Percentiles rank a stretch among this genome's conserved stretches.
phyloP scores from a whole-genome alignment of 805 yeast genomes.

The Lachancea thermotolerans region DNA sequence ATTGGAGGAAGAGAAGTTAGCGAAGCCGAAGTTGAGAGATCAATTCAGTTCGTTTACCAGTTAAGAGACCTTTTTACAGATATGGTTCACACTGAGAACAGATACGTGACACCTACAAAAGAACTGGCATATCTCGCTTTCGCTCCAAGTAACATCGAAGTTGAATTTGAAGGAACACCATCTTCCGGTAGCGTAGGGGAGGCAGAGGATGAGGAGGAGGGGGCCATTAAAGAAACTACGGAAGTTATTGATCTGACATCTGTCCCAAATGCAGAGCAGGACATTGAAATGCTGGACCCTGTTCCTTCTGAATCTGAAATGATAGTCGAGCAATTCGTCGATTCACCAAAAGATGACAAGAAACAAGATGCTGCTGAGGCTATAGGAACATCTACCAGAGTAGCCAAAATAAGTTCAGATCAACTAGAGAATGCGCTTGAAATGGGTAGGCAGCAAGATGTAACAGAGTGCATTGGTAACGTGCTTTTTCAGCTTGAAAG shows the following conservation, averaged over 20 bases:
- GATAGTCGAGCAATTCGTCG: background rate
- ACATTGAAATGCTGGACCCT: background rate
- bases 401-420: slow-evolving; percentile 39
- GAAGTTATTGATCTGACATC: slow-evolving; percentile 6
- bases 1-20: slow-evolving; percentile 85
- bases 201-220: background rate
- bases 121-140: slow-evolving; percentile 87
- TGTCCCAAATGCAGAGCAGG: background rate
- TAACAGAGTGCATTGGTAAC: slow-evolving; percentile 93
- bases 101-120: slow-evolving; percentile 73
- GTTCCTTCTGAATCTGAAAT: background rate
- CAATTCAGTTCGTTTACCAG: slow-evolving; percentile 73
- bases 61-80: slow-evolving; percentile 62
- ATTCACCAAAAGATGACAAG: too few species aligned
- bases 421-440: slow-evolving; percentile 71
- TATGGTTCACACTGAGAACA: slow-evolving; percentile 53
- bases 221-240: background rate
- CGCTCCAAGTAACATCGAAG: slow-evolving; percentile 61
- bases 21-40: slow-evolving; percentile 69
- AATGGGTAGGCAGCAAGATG: slow-evolving; percentile 92
- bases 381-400: slow-evolving; percentile 19
- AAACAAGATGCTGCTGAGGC: slow-evolving; percentile 12
- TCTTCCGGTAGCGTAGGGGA: slow-evolving; percentile 7
- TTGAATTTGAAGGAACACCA: slow-evolving; percentile 41
- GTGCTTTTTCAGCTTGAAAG: slow-evolving; percentile 88